Conservation (phyloP, 176 grass and related monocot species). For the Olyra latifolia region DNA sequence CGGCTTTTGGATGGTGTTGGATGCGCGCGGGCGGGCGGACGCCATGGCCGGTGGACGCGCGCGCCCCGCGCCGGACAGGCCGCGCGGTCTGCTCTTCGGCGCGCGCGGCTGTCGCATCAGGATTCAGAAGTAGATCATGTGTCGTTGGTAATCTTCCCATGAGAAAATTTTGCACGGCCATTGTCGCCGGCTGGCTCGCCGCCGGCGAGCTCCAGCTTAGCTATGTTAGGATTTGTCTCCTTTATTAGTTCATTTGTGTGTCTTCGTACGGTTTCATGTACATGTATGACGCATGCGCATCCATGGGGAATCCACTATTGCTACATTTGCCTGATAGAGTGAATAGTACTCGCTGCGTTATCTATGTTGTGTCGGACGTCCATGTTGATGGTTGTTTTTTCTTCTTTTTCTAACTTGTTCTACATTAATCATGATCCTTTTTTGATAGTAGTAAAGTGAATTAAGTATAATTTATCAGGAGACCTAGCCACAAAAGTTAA, state of each 20-base stretch:
- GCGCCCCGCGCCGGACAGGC: neutral
- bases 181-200: no score
- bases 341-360: neutral
- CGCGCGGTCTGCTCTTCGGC: neutral
- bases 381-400: neutral
- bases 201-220: neutral
- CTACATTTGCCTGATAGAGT: neutral
- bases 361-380: neutral
- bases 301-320: neutral
- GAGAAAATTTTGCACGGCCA: slow-evolving; percentile 11
- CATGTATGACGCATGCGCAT: neutral
- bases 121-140: neutral
- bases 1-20: neutral
- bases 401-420: neutral
- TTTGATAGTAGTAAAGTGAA: neutral
- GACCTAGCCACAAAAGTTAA: neutral
- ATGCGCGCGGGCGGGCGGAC: no score
- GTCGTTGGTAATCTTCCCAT: neutral
- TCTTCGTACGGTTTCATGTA: neutral
- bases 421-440: neutral
- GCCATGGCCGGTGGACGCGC: neutral
- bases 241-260: neutral
- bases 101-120: neutral
- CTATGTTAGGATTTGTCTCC: neutral
- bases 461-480: no score